phyloP scores from a whole-genome alignment of 192 early-diverging fungal genomes.

The Phlyctochytrium arcticum region DNA sequence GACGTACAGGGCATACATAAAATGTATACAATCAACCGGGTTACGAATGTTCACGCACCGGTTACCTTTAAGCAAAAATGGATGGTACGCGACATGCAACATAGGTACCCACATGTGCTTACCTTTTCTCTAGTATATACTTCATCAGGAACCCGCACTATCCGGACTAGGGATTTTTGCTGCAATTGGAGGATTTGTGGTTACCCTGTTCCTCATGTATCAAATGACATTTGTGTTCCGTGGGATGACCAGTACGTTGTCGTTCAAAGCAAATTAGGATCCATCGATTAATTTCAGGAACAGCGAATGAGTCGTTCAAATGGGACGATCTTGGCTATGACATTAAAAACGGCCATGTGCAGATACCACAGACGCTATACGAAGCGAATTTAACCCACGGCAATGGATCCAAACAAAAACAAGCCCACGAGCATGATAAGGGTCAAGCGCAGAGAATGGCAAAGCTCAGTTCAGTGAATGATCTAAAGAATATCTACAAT shows the following conservation, averaged over 20 bases:
- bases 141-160: slow-evolving; percentile 29
- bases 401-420: background rate
- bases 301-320: slow-evolving; percentile 50
- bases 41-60: background rate
- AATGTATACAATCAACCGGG: slow-evolving; percentile 14
- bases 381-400: slow-evolving; percentile 32
- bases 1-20: slow-evolving; percentile 14
- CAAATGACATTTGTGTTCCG: slow-evolving; percentile 30
- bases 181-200: slow-evolving; percentile 33
- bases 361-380: slow-evolving; percentile 20
- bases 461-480: slow-evolving; percentile 8
- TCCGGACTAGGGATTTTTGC: slow-evolving; percentile 36
- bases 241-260: slow-evolving; percentile 34
- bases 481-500: slow-evolving; percentile 40
- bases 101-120: background rate
- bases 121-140: slow-evolving; percentile 20
- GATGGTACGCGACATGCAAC: slow-evolving; percentile 23
- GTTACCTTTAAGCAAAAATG: slow-evolving; percentile 28
- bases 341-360: slow-evolving; percentile 25
- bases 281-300: too few species aligned
- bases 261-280: background rate
- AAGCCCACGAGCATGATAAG: background rate
- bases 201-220: slow-evolving; percentile 34
- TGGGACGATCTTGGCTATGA: slow-evolving; percentile 45
- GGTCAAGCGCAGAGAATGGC: too few species aligned